Evolutionary conservation across 257 asterid genomes (phyloP).

Genomic region (Nyctanthes arbortristis): DNA sequence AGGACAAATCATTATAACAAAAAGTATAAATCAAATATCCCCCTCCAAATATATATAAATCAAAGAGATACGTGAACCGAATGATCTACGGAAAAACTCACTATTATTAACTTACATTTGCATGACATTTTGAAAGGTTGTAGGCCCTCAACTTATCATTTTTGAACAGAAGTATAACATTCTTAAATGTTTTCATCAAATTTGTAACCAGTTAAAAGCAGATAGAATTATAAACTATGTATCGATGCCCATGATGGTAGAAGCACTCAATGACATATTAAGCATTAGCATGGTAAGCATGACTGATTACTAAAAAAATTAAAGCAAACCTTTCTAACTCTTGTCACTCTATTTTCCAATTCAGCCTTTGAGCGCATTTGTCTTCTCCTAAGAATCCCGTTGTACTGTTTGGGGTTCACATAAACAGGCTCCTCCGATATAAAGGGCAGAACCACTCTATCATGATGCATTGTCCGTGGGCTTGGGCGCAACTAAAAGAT

Average conservation of each 20-base stretch:
- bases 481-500: slow-evolving; percentile 36
- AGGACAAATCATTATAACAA: not conserved
- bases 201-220: not conserved
- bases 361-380: slow-evolving; percentile 70
- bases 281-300: not conserved
- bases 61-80: no score
- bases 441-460: slow-evolving; percentile 26
- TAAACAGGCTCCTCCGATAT: slow-evolving; percentile 55
- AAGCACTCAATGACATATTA: not conserved
- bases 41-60: no score
- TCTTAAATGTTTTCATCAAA: not conserved
- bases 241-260: no score
- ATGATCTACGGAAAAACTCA: no score
- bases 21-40: no score
- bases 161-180: not conserved
- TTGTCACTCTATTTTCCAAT: slow-evolving; percentile 47
- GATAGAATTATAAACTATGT: not conserved
- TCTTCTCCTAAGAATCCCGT: slow-evolving; percentile 58
- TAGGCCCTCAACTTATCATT: no score
- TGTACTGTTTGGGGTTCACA: slow-evolving; percentile 67
- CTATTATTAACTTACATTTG: no score
- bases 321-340: slow-evolving; percentile 50
- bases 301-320: not conserved
- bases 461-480: slow-evolving; percentile 24
- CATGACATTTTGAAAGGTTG: no score